These are phyloP conservation scores for Terfezia boudieri DNA, from an alignment of 495 filamentous ascomycete species.

Conservation along the genomic window DNA sequence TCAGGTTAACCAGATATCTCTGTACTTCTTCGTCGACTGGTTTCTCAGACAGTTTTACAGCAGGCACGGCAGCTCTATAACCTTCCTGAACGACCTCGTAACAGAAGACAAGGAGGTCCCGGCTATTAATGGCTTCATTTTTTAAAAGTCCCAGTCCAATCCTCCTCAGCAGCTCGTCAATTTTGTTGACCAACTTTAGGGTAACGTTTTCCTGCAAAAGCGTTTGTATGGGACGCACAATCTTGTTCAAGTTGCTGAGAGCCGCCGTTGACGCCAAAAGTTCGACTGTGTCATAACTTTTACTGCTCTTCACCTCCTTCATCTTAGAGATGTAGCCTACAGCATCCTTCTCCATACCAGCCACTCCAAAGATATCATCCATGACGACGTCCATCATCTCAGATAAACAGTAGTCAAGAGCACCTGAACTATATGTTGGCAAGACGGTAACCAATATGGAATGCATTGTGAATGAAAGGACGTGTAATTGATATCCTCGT, in stretches of 20 bases:
- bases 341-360: slow-evolving; percentile 92
- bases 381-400: slow-evolving; percentile 66
- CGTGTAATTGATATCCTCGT: slow-evolving; percentile 79
- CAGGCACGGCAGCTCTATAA: slow-evolving; percentile 27
- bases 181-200: slow-evolving; percentile 54
- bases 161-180: slow-evolving; percentile 70
- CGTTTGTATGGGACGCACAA: slow-evolving; percentile 52
- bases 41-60: slow-evolving; percentile 20
- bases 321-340: slow-evolving; percentile 87
- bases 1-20: slow-evolving; percentile 53
- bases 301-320: slow-evolving; percentile 94
- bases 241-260: slow-evolving; percentile 43
- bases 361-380: slow-evolving; percentile 92
- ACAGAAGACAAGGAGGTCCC: slow-evolving; percentile 70
- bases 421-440: slow-evolving; percentile 54
- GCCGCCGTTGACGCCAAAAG: slow-evolving; percentile 62
- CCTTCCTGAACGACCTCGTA: slow-evolving; percentile 80
- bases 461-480: slow-evolving; percentile 85
- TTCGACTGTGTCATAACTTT: slow-evolving; percentile 95
- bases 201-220: slow-evolving; percentile 66
- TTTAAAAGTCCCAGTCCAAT: slow-evolving; percentile 61
- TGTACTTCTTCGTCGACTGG: slow-evolving; percentile 37
- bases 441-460: slow-evolving; percentile 60
- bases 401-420: slow-evolving; percentile 67
- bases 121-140: slow-evolving; percentile 51